These are phyloP conservation scores for Aciculoconidium aculeatum DNA, from an alignment of 805 yeast species.

Conservation along the genomic window DNA sequence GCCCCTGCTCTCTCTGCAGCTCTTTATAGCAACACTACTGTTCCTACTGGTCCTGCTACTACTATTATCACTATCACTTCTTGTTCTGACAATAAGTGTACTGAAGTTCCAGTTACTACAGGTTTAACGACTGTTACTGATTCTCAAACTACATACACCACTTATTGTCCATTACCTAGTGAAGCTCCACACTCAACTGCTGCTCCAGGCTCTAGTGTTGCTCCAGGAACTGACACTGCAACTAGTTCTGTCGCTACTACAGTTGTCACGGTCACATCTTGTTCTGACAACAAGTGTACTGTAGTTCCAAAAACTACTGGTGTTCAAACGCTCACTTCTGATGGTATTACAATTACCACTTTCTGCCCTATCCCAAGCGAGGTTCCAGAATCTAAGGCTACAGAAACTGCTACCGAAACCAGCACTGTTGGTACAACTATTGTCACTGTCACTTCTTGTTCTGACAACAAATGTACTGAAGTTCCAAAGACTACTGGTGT, in stretches of 20 bases:
- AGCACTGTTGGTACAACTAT: slow-evolving; percentile 18
- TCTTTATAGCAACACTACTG: slow-evolving; percentile 13
- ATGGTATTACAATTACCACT: slow-evolving; percentile 17
- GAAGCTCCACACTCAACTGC: slow-evolving; percentile 10
- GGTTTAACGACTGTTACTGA: slow-evolving; percentile 33
- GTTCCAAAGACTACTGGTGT: slow-evolving; percentile 10
- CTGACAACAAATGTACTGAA: slow-evolving; percentile 22
- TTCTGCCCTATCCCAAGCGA: slow-evolving; percentile 15
- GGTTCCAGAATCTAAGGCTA: too few species aligned
- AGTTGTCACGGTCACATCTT: slow-evolving; percentile 22
- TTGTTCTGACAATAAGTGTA: slow-evolving; percentile 20
- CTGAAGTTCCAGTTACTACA: slow-evolving; percentile 22
- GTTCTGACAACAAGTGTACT: slow-evolving; percentile 21
- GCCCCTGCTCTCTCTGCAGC: slow-evolving; percentile 7
- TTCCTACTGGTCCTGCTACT: slow-evolving; percentile 9
- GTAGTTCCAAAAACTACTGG: slow-evolving; percentile 19
- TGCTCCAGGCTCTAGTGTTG: slow-evolving; percentile 23
- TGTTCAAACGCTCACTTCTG: slow-evolving; percentile 17
- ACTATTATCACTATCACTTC: slow-evolving; percentile 22
- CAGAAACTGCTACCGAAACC: slow-evolving; percentile 17
- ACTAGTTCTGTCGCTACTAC: slow-evolving; percentile 19
- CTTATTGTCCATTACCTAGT: slow-evolving; percentile 26
- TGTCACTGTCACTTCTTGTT: slow-evolving; percentile 32
- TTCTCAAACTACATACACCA: slow-evolving; percentile 25
- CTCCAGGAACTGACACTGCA: slow-evolving; percentile 12